Evolutionary conservation across 2,329 filamentous ascomycete genomes (phyloP).

Genomic region (Fusarium poae): DNA sequence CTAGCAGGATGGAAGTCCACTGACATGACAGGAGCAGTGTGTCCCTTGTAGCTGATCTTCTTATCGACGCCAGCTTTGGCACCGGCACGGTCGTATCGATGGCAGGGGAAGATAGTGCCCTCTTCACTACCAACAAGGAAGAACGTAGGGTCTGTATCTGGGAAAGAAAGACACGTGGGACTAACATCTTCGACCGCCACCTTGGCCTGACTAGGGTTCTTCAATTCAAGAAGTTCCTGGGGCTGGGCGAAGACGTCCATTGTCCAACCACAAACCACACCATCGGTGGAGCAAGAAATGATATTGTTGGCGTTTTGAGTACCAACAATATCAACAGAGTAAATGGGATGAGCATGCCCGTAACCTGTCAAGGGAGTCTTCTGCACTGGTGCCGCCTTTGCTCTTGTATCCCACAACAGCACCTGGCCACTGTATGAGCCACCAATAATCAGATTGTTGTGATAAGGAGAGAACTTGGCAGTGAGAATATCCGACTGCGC

Average conservation of each 20-base stretch:
- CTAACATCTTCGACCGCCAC: conserved; percentile 86
- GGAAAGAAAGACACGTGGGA: conserved; percentile 94
- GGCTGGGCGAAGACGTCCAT: conserved; percentile 98
- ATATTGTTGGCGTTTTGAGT: conserved; percentile 99
- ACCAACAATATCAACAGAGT: conserved; percentile 93
- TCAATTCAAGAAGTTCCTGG: conserved; percentile 91
- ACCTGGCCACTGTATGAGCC: conserved; percentile 98
- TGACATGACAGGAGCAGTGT: conserved; percentile 94
- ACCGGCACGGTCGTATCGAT: conserved; percentile 95
- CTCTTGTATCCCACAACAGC: conserved; percentile 94
- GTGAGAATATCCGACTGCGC: conserved; percentile 95
- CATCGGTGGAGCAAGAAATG: conserved; percentile 95
- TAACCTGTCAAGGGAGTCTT: conserved; percentile 96
- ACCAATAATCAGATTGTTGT: conserved; percentile 94
- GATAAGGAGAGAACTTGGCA: conserved; percentile 98
- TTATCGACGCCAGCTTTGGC: conserved; percentile 96
- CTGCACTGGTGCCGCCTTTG: conserved; percentile 88
- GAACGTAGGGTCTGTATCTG: conserved; percentile 94
- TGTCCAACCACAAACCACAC: conserved; percentile 96
- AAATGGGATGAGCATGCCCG: conserved; percentile 96
- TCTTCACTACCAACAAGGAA: conserved; percentile 98
- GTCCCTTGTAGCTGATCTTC: conserved; percentile 87
- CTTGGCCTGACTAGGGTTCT: conserved; percentile 85
- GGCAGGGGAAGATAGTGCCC: conserved; percentile 94
- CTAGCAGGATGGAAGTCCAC: conserved; percentile 94